Conservation (phyloP, 108 stramenopile genomes). For the Pseudonitzschia delicatissima region DNA sequence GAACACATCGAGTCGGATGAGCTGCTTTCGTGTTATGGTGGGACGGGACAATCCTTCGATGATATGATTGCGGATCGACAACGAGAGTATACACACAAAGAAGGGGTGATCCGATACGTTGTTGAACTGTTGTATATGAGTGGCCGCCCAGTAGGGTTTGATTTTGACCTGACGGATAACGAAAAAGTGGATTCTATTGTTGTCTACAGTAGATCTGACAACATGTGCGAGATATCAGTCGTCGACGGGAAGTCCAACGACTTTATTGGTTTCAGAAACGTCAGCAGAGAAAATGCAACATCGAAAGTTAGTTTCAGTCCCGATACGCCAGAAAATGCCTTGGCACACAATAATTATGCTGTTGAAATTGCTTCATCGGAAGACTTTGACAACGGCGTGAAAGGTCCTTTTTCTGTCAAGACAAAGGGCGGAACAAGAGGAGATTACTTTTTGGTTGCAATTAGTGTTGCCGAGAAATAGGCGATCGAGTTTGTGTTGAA, state of each 20-base stretch:
- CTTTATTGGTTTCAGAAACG: background rate
- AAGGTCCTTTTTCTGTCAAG: background rate
- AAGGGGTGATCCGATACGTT: background rate
- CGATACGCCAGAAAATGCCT: background rate
- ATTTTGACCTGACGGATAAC: background rate
- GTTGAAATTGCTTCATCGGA: constrained; percentile 9
- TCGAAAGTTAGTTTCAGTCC: background rate
- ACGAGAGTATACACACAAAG: background rate
- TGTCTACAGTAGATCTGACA: constrained; percentile 2
- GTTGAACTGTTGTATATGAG: background rate
- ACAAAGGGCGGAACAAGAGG: background rate
- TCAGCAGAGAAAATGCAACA: background rate
- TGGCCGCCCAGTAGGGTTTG: background rate
- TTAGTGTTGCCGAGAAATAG: background rate
- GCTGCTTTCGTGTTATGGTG: constrained; percentile 18
- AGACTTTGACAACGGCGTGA: background rate
- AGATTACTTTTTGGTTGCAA: constrained; percentile 2
- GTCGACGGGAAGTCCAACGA: background rate
- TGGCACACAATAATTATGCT: background rate
- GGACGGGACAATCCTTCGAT: constrained; percentile 13
- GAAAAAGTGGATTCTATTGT: constrained; percentile 11
- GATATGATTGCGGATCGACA: constrained; percentile 4
- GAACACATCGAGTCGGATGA: constrained; percentile 8
- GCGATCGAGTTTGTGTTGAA: no score
- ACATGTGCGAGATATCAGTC: background rate